phyloP scores from a whole-genome alignment of 805 yeast species.

The Barnettozyma californica region DNA sequence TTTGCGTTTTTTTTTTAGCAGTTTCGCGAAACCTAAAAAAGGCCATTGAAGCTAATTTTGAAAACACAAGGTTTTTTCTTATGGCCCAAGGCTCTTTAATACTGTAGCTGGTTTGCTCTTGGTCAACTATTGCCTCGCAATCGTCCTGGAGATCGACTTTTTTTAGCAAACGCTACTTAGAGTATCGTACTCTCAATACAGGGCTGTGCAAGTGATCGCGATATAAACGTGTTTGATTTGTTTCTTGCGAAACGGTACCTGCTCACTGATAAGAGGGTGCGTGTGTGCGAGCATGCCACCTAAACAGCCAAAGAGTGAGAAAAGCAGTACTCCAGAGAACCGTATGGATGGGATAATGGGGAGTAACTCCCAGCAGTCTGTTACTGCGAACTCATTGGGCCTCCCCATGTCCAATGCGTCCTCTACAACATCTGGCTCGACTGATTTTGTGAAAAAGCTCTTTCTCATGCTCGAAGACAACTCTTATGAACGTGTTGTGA shows the following conservation, averaged over 20 bases:
- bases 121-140: neutral
- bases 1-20: neutral
- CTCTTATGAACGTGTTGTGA: conserved; percentile 65
- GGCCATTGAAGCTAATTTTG: neutral
- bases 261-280: neutral
- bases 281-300: neutral
- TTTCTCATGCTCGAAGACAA: conserved; percentile 84
- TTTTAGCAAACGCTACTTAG: neutral
- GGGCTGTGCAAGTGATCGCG: neutral
- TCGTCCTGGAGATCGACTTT: neutral
- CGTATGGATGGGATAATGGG: neutral
- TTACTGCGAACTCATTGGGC: conserved; percentile 13
- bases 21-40: too few species aligned
- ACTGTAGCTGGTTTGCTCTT: neutral
- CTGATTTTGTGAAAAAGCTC: conserved; percentile 73
- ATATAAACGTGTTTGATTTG: neutral
- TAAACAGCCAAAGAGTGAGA: neutral
- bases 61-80: neutral
- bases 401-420: conserved; percentile 20
- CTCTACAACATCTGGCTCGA: conserved; percentile 42
- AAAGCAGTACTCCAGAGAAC: neutral
- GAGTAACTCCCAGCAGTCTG: neutral
- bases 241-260: neutral
- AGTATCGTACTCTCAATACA: neutral
- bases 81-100: neutral